Evolutionary conservation across 768 basidiomycete genomes (phyloP).

Genomic region (Tulasnella sp.): DNA sequence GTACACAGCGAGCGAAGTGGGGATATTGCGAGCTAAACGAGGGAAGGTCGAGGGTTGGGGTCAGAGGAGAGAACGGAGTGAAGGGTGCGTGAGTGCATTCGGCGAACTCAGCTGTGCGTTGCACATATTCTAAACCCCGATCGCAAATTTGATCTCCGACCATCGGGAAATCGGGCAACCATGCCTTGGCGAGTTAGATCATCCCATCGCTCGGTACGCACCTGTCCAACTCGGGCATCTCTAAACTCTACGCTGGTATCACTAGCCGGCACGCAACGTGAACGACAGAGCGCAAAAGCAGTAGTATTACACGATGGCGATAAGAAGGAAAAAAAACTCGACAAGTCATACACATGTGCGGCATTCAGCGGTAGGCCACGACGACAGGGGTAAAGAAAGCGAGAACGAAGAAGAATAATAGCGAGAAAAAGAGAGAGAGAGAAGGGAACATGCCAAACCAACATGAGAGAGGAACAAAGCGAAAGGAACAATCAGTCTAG

Average conservation of each 20-base stretch:
- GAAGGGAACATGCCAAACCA: too few relatives aligned
- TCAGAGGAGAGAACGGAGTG: background rate
- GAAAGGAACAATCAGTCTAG: background rate
- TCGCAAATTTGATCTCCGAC: background rate
- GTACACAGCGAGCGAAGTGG: background rate
- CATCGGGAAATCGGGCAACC: background rate
- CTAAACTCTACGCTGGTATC: background rate
- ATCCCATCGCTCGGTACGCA: background rate
- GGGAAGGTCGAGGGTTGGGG: background rate
- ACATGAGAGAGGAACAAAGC: background rate
- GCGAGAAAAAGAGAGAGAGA: background rate
- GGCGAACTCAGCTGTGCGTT: background rate
- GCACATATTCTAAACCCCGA: background rate
- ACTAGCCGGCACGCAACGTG: background rate
- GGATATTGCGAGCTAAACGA: background rate
- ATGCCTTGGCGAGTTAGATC: background rate
- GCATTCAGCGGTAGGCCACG: background rate
- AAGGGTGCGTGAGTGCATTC: background rate
- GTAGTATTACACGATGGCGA: slow-evolving; percentile 1
- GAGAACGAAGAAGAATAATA: slow-evolving; percentile 7
- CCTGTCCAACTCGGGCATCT: background rate
- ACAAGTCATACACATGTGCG: background rate
- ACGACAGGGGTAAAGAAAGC: background rate
- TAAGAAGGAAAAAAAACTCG: background rate
- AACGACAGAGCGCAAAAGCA: background rate